Evolutionary conservation across 805 yeast genomes (phyloP), one percentile per base, ranked within the genome.

Genomic region (Cyberlindnera nakhonratchasimensis): DNA sequence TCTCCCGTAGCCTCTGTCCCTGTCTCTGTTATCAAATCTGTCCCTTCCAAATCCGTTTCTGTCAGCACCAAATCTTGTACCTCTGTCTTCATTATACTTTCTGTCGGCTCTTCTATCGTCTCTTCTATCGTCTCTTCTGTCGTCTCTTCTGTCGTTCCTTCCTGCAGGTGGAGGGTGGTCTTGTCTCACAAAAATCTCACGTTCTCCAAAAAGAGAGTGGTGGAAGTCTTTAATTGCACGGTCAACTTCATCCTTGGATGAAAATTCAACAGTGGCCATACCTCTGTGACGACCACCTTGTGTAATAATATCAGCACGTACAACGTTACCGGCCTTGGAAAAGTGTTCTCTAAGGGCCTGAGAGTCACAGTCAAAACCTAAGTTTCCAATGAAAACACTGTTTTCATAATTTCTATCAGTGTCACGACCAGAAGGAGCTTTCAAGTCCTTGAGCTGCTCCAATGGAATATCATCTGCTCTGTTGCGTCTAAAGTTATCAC

Each of bases 251-350:
- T 74, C 80, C 46, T 71, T 71, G 44, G 69, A 69, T 11, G 79
- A 69, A 56, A 82, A 90, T 63, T 89, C 96, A 31, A 89, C 96
- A 19, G 96, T 86, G 30, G 90, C 91, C 91, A 83, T 84, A 48
- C 95, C 95, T 65, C 91, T 73, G 58, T 88, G 82, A 56, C 83
- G 83, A 43, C 95, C 95, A 53, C 82, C 77, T 47, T 77, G 73
- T 3, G 82, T 80, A 34, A 88, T 82, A 40, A 90, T 82, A 61
- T 89, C 96, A 3, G 96, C 95, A 50, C 86, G 75, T 17, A 81
- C 72, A 40, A 89, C 83, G 22, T 71, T 75, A 33, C 89, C 89
- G 29, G 74, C 74, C 21, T 63, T 64, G n/a, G 70, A 64, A 62
- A 85, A 85, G 48, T 74, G 70, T 14, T 71, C 80, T 56, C 76